Conservation (phyloP, 495 filamentous ascomycete species). For the Glonium stellatum region DNA sequence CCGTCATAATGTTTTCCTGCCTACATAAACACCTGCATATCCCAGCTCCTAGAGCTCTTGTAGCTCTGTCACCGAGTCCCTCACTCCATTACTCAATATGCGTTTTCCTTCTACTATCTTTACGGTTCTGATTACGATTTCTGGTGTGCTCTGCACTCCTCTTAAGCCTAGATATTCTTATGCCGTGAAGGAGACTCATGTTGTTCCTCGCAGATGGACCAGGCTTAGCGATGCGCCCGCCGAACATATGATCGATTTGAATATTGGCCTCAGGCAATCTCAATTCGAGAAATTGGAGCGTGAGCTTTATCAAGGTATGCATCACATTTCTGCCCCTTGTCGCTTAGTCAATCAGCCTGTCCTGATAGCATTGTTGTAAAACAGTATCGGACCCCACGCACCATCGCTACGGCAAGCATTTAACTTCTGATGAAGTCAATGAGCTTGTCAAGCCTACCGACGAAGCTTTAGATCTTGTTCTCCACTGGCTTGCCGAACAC, state of each 20-base stretch:
- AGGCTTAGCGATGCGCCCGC: slow-evolving; percentile 39
- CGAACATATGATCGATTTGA: slow-evolving; percentile 31
- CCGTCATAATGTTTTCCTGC: no score
- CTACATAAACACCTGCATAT: no score
- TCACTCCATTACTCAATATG: no score
- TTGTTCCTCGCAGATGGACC: slow-evolving; percentile 44
- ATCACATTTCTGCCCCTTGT: not conserved
- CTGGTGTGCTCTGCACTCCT: no score
- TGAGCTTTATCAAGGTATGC: slow-evolving; percentile 35
- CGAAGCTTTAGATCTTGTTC: slow-evolving; percentile 30
- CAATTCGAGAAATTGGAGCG: slow-evolving; percentile 37
- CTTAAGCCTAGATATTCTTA: slow-evolving; percentile 25
- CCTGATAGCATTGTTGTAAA: not conserved
- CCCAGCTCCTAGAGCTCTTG: no score
- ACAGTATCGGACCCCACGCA: not conserved
- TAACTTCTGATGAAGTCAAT: slow-evolving; percentile 34
- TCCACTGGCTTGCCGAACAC: slow-evolving; percentile 37
- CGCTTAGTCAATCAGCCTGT: not conserved
- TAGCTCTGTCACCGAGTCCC: no score
- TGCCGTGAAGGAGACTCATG: slow-evolving; percentile 43
- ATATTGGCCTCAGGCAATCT: slow-evolving; percentile 38
- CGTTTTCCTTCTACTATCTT: no score
- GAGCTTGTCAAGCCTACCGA: slow-evolving; percentile 31
- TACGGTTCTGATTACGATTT: no score
- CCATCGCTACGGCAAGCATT: slow-evolving; percentile 36